Percentiles rank a stretch among this genome's conserved stretches.
Conservation (phyloP, 495 filamentous ascomycete species). For the Parathielavia appendiculata region DNA sequence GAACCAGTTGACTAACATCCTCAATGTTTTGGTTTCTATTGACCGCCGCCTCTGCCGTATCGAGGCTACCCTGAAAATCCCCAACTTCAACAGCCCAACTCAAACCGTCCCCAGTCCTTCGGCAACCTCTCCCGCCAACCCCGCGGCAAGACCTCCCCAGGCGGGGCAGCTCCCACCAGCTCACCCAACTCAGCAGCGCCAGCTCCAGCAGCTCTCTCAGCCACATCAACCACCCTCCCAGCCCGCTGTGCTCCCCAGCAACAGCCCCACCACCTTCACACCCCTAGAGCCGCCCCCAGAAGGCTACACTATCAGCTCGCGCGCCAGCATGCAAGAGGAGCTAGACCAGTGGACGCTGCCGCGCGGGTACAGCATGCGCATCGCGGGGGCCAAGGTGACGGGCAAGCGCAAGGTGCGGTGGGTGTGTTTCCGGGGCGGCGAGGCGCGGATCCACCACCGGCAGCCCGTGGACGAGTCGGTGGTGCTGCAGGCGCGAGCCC, state of each 20-base stretch:
- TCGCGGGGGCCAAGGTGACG: constrained; percentile 35
- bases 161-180: constrained; percentile 7
- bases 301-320: constrained; percentile 32
- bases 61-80: constrained; percentile 23
- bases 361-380: constrained; percentile 39
- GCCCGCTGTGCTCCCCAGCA: not conserved
- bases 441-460: constrained; percentile 35
- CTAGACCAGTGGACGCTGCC: constrained; percentile 35
- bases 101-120: not conserved
- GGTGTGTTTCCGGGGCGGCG: constrained; percentile 37
- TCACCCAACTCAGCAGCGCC: not conserved
- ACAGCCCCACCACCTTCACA: constrained; percentile 17
- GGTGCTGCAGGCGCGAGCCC: constrained; percentile 27
- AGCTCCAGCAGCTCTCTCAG: not conserved
- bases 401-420: constrained; percentile 36
- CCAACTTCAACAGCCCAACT: constrained; percentile 5
- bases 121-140: not conserved
- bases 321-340: constrained; percentile 34
- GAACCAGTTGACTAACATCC: constrained; percentile 25
- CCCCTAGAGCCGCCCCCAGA: constrained; percentile 34
- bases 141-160: not conserved
- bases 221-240: constrained; percentile 1
- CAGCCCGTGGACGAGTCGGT: constrained; percentile 28
- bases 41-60: constrained; percentile 35
- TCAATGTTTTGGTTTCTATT: constrained; percentile 32